Percentiles rank a stretch among this genome's conserved stretches.
Conservation (phyloP, 2,329 filamentous ascomycete species). For the Fusarium camptoceras region DNA sequence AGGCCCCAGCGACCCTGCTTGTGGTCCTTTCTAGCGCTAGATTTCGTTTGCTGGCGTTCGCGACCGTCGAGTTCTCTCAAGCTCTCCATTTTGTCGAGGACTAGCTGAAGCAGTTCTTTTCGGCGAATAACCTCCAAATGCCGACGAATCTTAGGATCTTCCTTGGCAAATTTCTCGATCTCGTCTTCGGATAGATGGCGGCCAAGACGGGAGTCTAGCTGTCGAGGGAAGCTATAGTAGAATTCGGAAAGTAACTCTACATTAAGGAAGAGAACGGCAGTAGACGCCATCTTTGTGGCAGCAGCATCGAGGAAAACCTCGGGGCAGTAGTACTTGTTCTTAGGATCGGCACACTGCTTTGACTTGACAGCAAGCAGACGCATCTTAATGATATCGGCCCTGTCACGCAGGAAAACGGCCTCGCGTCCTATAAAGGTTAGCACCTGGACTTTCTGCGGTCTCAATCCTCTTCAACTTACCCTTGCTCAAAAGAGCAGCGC, state of each 20-base stretch:
- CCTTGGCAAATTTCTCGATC: constrained; percentile 89
- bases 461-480: constrained; percentile 65
- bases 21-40: constrained; percentile 41
- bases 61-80: constrained; percentile 84
- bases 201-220: constrained; percentile 88
- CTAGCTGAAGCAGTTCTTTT: constrained; percentile 93
- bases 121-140: constrained; percentile 92
- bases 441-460: not conserved
- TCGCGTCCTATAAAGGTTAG: constrained; percentile 76
- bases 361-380: constrained; percentile 88
- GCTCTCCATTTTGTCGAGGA: constrained; percentile 95
- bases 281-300: constrained; percentile 92
- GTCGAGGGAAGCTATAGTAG: constrained; percentile 96
- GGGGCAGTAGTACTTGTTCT: constrained; percentile 96
- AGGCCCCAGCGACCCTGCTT: constrained; percentile 63
- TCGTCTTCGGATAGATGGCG: constrained; percentile 82
- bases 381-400: constrained; percentile 90
- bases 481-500: constrained; percentile 82
- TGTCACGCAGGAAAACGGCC: constrained; percentile 92
- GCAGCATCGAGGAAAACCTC: constrained; percentile 98
- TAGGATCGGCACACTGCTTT: constrained; percentile 83
- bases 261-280: constrained; percentile 95
- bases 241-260: constrained; percentile 97
- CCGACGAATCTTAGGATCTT: constrained; percentile 88
- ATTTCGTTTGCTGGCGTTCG: constrained; percentile 65